Evolutionary conservation across 2,329 filamentous ascomycete genomes (phyloP).

Genomic region (Colletotrichum sp.): DNA sequence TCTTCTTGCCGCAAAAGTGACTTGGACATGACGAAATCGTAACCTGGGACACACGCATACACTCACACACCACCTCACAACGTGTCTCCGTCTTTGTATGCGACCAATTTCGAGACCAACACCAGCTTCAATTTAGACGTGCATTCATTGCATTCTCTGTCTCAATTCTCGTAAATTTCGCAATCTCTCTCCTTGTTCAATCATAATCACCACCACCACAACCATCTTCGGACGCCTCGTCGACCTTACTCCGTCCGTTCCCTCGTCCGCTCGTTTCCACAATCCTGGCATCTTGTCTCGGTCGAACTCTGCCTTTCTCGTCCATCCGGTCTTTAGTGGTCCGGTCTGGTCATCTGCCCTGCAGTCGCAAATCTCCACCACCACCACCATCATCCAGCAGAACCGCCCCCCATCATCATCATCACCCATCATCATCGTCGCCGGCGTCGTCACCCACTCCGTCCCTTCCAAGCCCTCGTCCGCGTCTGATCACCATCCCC

Average conservation of each 20-base stretch:
- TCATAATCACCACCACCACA: neutral
- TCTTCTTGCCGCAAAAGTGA: neutral
- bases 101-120: neutral
- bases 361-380: neutral
- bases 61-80: neutral
- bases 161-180: slow-evolving; percentile 10
- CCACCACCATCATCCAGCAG: neutral
- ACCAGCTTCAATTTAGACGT: neutral
- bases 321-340: neutral
- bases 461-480: neutral
- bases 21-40: neutral
- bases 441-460: neutral
- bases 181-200: slow-evolving; percentile 18
- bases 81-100: neutral
- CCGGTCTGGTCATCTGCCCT: neutral
- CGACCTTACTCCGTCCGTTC: neutral
- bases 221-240: neutral
- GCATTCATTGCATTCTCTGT: slow-evolving; percentile 1
- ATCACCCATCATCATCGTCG: neutral
- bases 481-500: slow-evolving; percentile 16
- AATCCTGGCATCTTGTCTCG: neutral
- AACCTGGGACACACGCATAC: neutral
- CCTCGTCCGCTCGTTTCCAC: neutral
- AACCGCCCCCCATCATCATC: neutral
- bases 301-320: neutral